Base-by-base conservation (phyloP, 768 basidiomycete species). In the Nidula microcarpa region DNA sequence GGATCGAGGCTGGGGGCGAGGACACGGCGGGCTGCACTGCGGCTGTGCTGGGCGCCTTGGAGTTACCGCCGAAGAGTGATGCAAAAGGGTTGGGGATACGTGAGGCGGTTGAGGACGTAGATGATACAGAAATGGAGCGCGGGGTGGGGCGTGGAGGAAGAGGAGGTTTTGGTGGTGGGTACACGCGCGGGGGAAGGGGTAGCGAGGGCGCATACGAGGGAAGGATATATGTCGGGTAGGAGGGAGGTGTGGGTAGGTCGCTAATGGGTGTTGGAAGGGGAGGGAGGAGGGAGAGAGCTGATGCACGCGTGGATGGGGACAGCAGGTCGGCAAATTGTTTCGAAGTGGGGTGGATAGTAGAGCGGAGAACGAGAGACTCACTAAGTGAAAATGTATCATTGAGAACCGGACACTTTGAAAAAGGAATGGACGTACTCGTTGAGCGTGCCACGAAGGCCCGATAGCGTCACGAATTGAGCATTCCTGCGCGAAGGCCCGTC, bases 391-490 rank as follows among this genome's bases (percentile, higher is more conserved):
- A 47, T 52, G n/a, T 14, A 30, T 54, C n/a, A 59, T 53, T 30
- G 49, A 55, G 34, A 9, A 43, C 30, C 55, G 5, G 18, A 30
- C 23, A 30, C 23, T 30, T 30, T 11, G 33, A 7, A 44, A 43
- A 46, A 41, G 8, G 18, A 17, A 47, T 71, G 23, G 44, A 46
- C 81, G 53, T 69, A 90, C 87, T 79, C 77, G 45, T 77, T 71
- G 11, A 92, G 65, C 4, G 73, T 76, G 5, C 92, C 94, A 17
- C 94, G 74, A 30, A 98, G 70, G 4, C 95, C 96, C 0, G 92
- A 94, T 35, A 95, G 70, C 0, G 92, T 92, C 3, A 93, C 78
- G 10, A 93, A 67, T 33, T 80, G 78, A 4, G 80, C 74, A 46
- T 73, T 65, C 35, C 74, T 72, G 18, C 75, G 70, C 1, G 79